Evolutionary conservation across 1,284 basidiomycete species (phyloP).

Genomic region (Meripilus lineatus): DNA sequence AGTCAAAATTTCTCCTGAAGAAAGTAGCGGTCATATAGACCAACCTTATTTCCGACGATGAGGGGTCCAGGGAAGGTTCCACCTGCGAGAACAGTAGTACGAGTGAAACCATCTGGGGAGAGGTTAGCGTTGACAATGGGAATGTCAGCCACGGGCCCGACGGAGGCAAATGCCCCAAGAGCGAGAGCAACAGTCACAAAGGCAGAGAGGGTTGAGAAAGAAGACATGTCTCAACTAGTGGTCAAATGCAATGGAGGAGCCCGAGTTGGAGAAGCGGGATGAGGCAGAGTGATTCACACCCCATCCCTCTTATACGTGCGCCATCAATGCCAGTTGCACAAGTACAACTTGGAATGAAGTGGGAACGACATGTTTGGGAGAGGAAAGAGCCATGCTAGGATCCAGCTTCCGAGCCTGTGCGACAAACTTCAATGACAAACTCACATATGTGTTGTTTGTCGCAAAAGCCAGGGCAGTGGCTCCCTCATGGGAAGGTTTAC

Average conservation of each 20-base stretch:
- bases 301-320: too few species aligned
- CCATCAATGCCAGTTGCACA: too few species aligned
- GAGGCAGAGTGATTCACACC: neutral
- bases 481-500: too few species aligned
- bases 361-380: too few species aligned
- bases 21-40: neutral
- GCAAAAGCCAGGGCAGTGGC: too few species aligned
- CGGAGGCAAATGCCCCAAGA: slow-evolving; percentile 10
- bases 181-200: slow-evolving; percentile 4
- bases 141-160: slow-evolving; percentile 21
- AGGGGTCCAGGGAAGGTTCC: slow-evolving; percentile 26
- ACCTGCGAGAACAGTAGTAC: slow-evolving; percentile 22
- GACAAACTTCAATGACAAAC: too few species aligned
- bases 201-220: slow-evolving; percentile 2
- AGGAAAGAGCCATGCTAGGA: too few species aligned
- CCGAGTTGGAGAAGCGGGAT: too few species aligned
- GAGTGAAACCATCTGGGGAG: slow-evolving; percentile 21
- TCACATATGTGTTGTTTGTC: too few species aligned
- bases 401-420: too few species aligned
- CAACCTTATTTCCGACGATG: slow-evolving; percentile 24
- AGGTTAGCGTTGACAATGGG: slow-evolving; percentile 20
- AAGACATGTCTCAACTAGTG: slow-evolving; percentile 1
- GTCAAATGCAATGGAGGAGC: neutral
- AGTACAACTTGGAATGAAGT: too few species aligned
- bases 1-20: neutral